A percentile compares a stretch with the other conserved stretches of the same genome.
Conservation (phyloP, 768 basidiomycete species). For the Lentinula guzmanii region DNA sequence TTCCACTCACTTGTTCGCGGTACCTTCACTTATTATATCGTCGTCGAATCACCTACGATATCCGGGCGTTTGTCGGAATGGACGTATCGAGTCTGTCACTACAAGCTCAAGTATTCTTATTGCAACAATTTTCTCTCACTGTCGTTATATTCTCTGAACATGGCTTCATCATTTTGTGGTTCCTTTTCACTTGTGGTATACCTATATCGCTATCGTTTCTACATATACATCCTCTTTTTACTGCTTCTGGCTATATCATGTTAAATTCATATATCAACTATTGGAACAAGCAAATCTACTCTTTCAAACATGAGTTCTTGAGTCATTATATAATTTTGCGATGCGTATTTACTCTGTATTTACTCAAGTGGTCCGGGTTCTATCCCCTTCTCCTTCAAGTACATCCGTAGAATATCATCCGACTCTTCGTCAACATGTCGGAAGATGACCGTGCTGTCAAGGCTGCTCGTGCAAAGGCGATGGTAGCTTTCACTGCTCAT, state of each 20-base stretch:
- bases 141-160: slow-evolving; percentile 9
- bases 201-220: slow-evolving; percentile 28
- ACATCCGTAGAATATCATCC: neutral
- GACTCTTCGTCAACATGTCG: slow-evolving; percentile 30
- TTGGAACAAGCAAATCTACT: slow-evolving; percentile 8
- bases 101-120: slow-evolving; percentile 32
- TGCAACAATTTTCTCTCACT: slow-evolving; percentile 11
- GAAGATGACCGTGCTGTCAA: slow-evolving; percentile 79
- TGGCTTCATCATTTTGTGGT: slow-evolving; percentile 13
- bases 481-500: slow-evolving; percentile 42
- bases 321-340: no score
- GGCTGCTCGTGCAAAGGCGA: slow-evolving; percentile 76
- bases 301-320: no score
- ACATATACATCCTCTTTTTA: slow-evolving; percentile 22
- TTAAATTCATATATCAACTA: slow-evolving; percentile 30
- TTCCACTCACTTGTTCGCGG: slow-evolving; percentile 15
- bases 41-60: slow-evolving; percentile 49
- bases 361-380: no score
- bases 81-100: slow-evolving; percentile 62
- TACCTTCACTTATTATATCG: slow-evolving; percentile 26
- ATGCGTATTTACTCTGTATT: no score
- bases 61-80: slow-evolving; percentile 29
- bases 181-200: slow-evolving; percentile 26
- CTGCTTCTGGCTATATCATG: slow-evolving; percentile 43
- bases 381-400: no score